Evolutionary conservation across 768 basidiomycete genomes (phyloP).

Genomic region (Clavaria fumosa): DNA sequence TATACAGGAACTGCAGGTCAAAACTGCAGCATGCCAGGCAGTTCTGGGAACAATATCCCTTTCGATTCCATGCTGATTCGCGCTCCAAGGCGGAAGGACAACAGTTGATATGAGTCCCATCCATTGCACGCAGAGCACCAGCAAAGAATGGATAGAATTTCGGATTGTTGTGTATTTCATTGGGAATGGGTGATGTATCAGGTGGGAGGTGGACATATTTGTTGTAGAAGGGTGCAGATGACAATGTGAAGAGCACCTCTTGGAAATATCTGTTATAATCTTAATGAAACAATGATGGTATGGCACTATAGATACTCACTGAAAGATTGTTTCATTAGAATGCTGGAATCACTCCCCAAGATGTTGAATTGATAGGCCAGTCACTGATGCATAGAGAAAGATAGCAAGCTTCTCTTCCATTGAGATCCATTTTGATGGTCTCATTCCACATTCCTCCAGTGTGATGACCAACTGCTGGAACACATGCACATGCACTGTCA

Average conservation of each 20-base stretch:
- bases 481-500: constrained; percentile 1
- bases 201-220: constrained; percentile 12
- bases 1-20: constrained; percentile 14
- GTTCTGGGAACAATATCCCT: constrained; percentile 25
- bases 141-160: constrained; percentile 21
- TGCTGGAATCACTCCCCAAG: constrained; percentile 18
- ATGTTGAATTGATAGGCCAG: constrained; percentile 15
- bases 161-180: constrained; percentile 12
- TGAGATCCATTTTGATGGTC: constrained; percentile 13
- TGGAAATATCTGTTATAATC: constrained; percentile 9
- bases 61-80: constrained; percentile 13
- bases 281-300: too few relatives aligned
- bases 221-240: constrained; percentile 11
- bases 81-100: constrained; percentile 11
- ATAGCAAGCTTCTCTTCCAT: constrained; percentile 16
- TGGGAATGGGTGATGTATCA: constrained; percentile 10
- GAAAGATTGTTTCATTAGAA: constrained; percentile 11
- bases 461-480: neutral
- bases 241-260: constrained; percentile 7
- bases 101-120: constrained; percentile 19
- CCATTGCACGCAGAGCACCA: constrained; percentile 20
- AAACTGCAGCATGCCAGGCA: constrained; percentile 22
- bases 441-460: constrained; percentile 6
- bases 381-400: constrained; percentile 17
- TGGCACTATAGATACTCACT: constrained; percentile 5